Base-by-base conservation (phyloP, 2,329 filamentous ascomycete genomes). In the Achaetomium macrosporum region DNA sequence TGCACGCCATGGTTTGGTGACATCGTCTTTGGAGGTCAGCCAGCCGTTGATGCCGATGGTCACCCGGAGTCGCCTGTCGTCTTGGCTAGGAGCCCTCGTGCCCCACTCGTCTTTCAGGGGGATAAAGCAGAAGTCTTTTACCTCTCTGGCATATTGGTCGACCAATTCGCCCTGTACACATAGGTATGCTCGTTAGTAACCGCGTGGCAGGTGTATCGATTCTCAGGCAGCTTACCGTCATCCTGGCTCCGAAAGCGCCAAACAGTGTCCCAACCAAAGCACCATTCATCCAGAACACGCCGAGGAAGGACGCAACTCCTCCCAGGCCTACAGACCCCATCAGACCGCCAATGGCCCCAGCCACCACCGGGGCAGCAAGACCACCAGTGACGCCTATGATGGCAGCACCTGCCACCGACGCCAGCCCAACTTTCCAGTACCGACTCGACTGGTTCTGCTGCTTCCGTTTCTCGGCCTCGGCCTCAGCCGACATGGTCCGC, bases 351-450 rank as follows among this genome's bases (percentile, higher is more conserved):
- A 96, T 77, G 0, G 90, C 90, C 4, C 90, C 90, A 4, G 91
- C 91, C 13, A 96, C 85, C 0, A 95, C 75, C 0, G 91, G 91
- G 0, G 91, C 90, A 1, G 91, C 91, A n/a, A 96, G 76, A 2
- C 91, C 91, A 16, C 91, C 91, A 0, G 90, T 96, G 3, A 96
- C 81, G 6, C 91, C 91, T n/a, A 96, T 91, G 1, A 96, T 74
- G 0, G 88, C 88, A 1, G 92, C 92, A 11, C 92, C 92, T 0
- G 89, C 90, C 0, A 95, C 89, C 9, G 87, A 88, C 0, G 91
- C 92, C 25, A 96, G 75, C 0, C 91, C 90, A 17, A 96, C 90
- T 66, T 96, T 96, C 88, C 89, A 95, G 66, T 87, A 87, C 9
- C 90, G 76, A 17, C 81, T 76, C 9, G 78, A 71, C 60, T 87